Evolutionary conservation across 352 stramenopile genomes (phyloP), one percentile per base, ranked within the genome.

Genomic region (Phytophthora syringae): DNA sequence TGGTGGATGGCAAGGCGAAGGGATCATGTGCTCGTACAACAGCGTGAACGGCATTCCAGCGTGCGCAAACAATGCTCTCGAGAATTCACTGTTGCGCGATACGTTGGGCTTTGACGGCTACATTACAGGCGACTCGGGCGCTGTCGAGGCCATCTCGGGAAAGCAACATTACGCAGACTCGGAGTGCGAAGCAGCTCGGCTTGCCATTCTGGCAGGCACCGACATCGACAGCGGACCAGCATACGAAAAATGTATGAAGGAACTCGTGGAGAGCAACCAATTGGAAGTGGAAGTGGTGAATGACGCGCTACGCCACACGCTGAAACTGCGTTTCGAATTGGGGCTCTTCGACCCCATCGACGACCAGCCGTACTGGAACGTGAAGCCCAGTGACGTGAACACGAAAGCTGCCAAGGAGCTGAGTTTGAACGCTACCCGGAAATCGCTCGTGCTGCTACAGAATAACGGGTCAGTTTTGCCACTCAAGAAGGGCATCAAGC

Each of bases 1-100:
- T 98, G 6, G 79, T 75, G 43, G 79, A 96, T 3, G 93, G 70
- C 5, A 75, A 87, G 5, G 93, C 85, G 7, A 93, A 85, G 20
- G 88, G 6, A 57, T 99, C 64, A 99, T 99, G 97, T 99, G 96
- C 77, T 96, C 87, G 40, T 99, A 99, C 83, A 99, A 99, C 65
- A 88, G 86, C 32, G 67, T 99, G 4, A 98, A 99, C 65, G 94
- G 94, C 18, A 73, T 98, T 28, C 97, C 97, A 3, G 88, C 93
- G 61, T 99, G 97, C 67, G 87, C 92, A 2, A 97, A 98, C 66
- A 78, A 77, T 42, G 87, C 82, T 11, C 16, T 11, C 11, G 69
- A 83, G 13, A 88, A 0, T 90, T 79, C 28, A 20, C 50, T 94
- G 13, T 61, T 98, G 24, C 76, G 96, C 15, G 68, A 89, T 2